phyloP scores from a whole-genome alignment of 2,329 filamentous ascomycete genomes.

The Phoma herbarum region DNA sequence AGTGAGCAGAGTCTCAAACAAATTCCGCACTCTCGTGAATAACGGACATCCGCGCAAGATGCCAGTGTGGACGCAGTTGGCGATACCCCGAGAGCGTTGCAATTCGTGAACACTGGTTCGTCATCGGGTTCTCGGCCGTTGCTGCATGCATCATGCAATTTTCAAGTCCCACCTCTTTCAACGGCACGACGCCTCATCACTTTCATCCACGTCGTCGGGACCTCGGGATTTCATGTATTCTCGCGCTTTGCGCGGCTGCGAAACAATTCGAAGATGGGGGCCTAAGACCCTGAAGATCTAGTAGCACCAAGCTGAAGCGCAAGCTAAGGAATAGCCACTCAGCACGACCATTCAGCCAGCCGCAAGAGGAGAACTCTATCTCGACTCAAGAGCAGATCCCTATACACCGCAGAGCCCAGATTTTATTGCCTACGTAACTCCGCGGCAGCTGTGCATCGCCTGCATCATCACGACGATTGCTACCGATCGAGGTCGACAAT shows the following conservation, averaged over 20 bases:
- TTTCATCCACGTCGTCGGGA: slow-evolving; percentile 18
- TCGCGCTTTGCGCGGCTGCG: slow-evolving; percentile 47
- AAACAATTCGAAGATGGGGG: slow-evolving; percentile 12
- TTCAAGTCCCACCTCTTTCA: slow-evolving; percentile 33
- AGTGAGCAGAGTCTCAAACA: no score
- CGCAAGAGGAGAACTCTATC: slow-evolving; percentile 29
- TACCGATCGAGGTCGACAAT: background rate
- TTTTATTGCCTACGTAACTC: slow-evolving; percentile 13
- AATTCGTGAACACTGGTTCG: slow-evolving; percentile 38
- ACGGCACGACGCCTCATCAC: slow-evolving; percentile 29
- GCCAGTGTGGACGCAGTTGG: background rate
- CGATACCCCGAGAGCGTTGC: background rate
- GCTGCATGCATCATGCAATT: slow-evolving; percentile 28
- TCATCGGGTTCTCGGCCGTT: slow-evolving; percentile 31
- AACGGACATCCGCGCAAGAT: slow-evolving; percentile 15
- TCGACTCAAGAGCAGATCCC: slow-evolving; percentile 22
- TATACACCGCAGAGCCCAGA: slow-evolving; percentile 23
- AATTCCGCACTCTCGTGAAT: background rate
- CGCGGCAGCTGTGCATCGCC: slow-evolving; percentile 14
- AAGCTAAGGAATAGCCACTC: slow-evolving; percentile 8
- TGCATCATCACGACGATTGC: slow-evolving; percentile 13
- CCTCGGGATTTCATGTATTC: slow-evolving; percentile 1
- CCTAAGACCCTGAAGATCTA: slow-evolving; percentile 5
- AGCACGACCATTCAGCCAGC: slow-evolving; percentile 1
- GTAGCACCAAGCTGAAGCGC: slow-evolving; percentile 16